These are phyloP conservation scores for Taxillus chinensis DNA, from an alignment of 164 flowering plant genomes.

Conservation along the genomic window DNA sequence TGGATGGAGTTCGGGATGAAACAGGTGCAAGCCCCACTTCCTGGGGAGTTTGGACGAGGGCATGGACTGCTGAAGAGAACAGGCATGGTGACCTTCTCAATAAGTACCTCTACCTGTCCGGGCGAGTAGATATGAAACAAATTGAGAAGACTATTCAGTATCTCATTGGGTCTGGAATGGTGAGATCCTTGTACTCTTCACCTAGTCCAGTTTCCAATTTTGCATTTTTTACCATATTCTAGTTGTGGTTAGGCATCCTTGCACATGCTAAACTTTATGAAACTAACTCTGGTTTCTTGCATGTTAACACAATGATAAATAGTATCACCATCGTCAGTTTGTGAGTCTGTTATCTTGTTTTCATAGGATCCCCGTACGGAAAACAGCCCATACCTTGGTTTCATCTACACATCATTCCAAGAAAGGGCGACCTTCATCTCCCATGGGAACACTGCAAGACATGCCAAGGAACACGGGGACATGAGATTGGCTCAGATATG, in stretches of 20 bases:
- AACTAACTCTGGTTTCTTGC: too few relatives aligned
- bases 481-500: constrained; percentile 60
- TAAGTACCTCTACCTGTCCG: constrained; percentile 33
- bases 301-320: too few relatives aligned
- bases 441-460: constrained; percentile 68
- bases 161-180: constrained; percentile 40
- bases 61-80: constrained; percentile 31
- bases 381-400: constrained; percentile 73
- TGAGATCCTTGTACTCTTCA: constrained; percentile 9
- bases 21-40: constrained; percentile 23
- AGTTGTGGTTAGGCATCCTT: too few relatives aligned
- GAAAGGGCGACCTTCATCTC: constrained; percentile 73
- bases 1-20: constrained; percentile 20
- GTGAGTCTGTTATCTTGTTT: not conserved
- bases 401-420: constrained; percentile 74
- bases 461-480: constrained; percentile 57
- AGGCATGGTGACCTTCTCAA: constrained; percentile 21
- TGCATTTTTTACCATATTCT: too few relatives aligned
- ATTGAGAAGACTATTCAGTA: constrained; percentile 29
- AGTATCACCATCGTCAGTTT: too few relatives aligned
- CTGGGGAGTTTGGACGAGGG: constrained; percentile 37
- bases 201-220: too few relatives aligned
- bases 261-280: too few relatives aligned
- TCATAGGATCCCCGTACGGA: constrained; percentile 47
- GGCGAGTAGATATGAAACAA: constrained; percentile 36